Percentiles rank a stretch among this genome's conserved stretches.
These are phyloP conservation scores for Flagelloscypha sp. DNA, from an alignment of 768 basidiomycete genomes.

Conservation along the genomic window DNA sequence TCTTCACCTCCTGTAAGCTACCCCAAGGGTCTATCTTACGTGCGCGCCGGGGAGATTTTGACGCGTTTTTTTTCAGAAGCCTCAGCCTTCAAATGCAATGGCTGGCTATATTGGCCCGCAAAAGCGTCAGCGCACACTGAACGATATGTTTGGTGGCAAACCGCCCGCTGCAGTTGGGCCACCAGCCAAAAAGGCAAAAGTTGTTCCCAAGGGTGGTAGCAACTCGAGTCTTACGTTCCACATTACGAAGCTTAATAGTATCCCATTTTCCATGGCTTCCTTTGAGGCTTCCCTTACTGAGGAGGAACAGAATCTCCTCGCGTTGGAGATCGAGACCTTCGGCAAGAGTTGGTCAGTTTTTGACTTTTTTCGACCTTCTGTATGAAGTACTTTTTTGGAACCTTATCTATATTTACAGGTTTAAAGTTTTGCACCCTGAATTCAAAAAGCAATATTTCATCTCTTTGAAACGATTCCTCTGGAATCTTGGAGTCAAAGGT, in stretches of 20 bases:
- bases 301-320: conserved; percentile 48
- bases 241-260: conserved; percentile 43
- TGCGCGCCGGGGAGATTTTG: no score
- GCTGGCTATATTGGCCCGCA: no score
- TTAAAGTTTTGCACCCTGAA: conserved; percentile 67
- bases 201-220: conserved; percentile 19
- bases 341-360: conserved; percentile 57
- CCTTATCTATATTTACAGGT: conserved; percentile 32
- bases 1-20: no score
- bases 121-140: conserved; percentile 58
- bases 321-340: conserved; percentile 66
- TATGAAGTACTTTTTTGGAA: not conserved
- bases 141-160: conserved; percentile 48
- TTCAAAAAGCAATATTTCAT: conserved; percentile 74
- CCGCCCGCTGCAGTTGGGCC: conserved; percentile 20
- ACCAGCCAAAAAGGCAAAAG: conserved; percentile 41
- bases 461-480: conserved; percentile 59
- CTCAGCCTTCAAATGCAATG: no score
- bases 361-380: conserved; percentile 5
- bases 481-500: conserved; percentile 53
- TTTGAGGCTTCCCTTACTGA: conserved; percentile 48
- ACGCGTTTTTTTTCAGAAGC: no score
- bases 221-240: conserved; percentile 11
- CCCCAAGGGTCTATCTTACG: no score
- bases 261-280: conserved; percentile 56